These are phyloP conservation scores for Termitomyces bulborhizus DNA, from an alignment of 768 basidiomycete genomes.

Conservation along the genomic window DNA sequence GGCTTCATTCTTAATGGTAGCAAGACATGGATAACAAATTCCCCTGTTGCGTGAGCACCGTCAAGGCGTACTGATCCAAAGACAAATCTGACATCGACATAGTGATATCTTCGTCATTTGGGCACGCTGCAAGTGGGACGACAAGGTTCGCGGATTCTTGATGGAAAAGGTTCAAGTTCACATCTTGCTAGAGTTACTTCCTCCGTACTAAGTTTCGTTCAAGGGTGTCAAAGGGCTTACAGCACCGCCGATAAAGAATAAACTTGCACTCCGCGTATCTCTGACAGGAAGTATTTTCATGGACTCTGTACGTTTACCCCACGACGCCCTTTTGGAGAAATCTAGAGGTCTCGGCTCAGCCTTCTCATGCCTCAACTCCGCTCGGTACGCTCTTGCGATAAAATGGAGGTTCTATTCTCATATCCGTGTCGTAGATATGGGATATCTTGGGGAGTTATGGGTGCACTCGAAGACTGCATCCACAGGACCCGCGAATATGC, in stretches of 20 bases:
- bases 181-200: neutral
- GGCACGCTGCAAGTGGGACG: constrained; percentile 95
- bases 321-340: constrained; percentile 71
- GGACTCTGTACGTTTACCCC: constrained; percentile 78
- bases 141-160: constrained; percentile 83
- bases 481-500: constrained; percentile 73
- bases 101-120: constrained; percentile 91
- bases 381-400: constrained; percentile 39
- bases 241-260: constrained; percentile 88
- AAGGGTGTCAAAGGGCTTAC: constrained; percentile 79
- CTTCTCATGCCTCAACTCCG: constrained; percentile 91
- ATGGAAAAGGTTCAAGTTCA: constrained; percentile 84
- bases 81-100: neutral
- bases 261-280: constrained; percentile 83
- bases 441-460: constrained; percentile 95
- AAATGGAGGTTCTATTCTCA: neutral
- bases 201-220: neutral
- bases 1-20: constrained; percentile 85
- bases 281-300: constrained; percentile 86
- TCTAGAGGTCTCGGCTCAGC: constrained; percentile 75
- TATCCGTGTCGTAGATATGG: constrained; percentile 48
- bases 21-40: constrained; percentile 98
- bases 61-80: constrained; percentile 6
- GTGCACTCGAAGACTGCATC: constrained; percentile 90
- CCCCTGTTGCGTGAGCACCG: constrained; percentile 71